phyloP scores from a whole-genome alignment of 495 filamentous ascomycete genomes.

The Niebla homalea region DNA sequence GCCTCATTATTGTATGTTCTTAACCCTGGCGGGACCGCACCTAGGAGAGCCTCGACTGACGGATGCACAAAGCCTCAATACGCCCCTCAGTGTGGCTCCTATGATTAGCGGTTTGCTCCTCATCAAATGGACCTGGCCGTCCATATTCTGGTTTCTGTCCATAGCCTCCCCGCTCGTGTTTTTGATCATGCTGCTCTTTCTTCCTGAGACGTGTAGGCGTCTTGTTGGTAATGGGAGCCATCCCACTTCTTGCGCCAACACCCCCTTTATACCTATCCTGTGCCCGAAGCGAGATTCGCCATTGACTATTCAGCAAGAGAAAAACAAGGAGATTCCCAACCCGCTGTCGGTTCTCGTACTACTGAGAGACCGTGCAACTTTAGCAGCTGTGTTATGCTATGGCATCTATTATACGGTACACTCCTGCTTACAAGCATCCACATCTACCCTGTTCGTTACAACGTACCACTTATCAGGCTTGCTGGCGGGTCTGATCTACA shows the following conservation, averaged over 20 bases:
- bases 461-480: neutral
- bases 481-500: neutral
- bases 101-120: slow-evolving; percentile 33
- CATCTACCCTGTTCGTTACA: neutral
- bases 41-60: slow-evolving; percentile 38
- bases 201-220: slow-evolving; percentile 31
- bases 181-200: slow-evolving; percentile 20
- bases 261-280: slow-evolving; percentile 40
- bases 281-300: slow-evolving; percentile 16
- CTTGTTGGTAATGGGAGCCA: slow-evolving; percentile 30
- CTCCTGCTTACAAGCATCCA: slow-evolving; percentile 22
- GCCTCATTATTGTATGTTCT: slow-evolving; percentile 25
- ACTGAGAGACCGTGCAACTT: slow-evolving; percentile 16
- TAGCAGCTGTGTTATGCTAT: slow-evolving; percentile 15
- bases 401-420: slow-evolving; percentile 32
- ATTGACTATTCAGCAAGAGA: slow-evolving; percentile 44
- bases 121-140: slow-evolving; percentile 54
- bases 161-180: slow-evolving; percentile 36
- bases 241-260: slow-evolving; percentile 27
- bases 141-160: slow-evolving; percentile 64
- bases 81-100: slow-evolving; percentile 20
- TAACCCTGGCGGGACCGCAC: slow-evolving; percentile 19
- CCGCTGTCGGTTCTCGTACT: slow-evolving; percentile 37
- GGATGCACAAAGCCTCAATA: slow-evolving; percentile 50
- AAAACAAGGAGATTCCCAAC: slow-evolving; percentile 26